Conservation (phyloP, 345 rosid genomes). For the Clausena lansium region DNA sequence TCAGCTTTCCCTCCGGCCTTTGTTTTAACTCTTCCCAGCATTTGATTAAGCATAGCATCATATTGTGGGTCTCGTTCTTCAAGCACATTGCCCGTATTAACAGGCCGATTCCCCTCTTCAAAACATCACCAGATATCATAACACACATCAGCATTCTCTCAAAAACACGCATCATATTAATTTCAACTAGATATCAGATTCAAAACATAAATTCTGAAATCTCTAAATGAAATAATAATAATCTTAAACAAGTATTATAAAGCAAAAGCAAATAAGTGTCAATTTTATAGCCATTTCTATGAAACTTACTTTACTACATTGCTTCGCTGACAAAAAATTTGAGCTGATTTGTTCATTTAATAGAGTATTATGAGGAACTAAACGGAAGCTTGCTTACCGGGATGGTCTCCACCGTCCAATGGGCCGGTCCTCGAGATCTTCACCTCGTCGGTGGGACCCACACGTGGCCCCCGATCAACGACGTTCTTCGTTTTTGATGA, state of each 20-base stretch:
- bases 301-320: background rate
- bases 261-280: background rate
- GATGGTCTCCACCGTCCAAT: conserved; percentile 22
- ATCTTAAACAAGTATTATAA: no score
- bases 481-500: conserved; percentile 34
- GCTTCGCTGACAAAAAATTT: background rate
- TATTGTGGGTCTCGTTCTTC: conserved; percentile 70
- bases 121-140: conserved; percentile 1
- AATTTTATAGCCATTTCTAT: background rate
- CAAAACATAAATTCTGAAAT: no score
- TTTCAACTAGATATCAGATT: background rate
- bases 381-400: conserved; percentile 40
- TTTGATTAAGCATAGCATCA: conserved; percentile 81
- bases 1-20: conserved; percentile 84
- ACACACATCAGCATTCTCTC: background rate
- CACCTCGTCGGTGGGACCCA: conserved; percentile 27
- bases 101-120: conserved; percentile 36
- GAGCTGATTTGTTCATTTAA: background rate
- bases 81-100: conserved; percentile 46
- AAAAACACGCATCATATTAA: background rate
- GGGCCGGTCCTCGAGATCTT: conserved; percentile 28
- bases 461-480: conserved; percentile 37
- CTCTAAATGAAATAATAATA: no score
- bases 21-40: conserved; percentile 80
- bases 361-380: background rate